A percentile compares a stretch with the other conserved stretches of the same genome.
These are phyloP conservation scores for Murraya koenigii DNA, from an alignment of 345 rosid species.

Conservation along the genomic window DNA sequence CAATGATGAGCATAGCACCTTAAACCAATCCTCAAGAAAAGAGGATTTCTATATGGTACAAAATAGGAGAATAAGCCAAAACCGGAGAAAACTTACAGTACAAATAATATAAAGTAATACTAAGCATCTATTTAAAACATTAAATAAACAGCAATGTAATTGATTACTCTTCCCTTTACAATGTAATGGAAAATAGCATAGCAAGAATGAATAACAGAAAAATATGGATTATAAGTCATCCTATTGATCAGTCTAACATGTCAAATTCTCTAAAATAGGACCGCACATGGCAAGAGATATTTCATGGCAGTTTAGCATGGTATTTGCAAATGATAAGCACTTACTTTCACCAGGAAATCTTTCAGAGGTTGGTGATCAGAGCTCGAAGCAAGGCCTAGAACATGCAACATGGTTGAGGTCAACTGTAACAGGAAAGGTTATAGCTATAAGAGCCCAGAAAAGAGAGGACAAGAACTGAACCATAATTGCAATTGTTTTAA, in stretches of 20 bases:
- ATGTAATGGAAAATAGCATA: background rate
- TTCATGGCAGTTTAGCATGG: slow-evolving; percentile 1
- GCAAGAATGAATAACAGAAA: background rate
- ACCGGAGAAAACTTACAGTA: background rate
- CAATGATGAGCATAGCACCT: slow-evolving; percentile 52
- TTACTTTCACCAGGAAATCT: slow-evolving; percentile 80
- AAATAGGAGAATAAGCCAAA: slow-evolving; percentile 8
- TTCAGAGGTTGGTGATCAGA: slow-evolving; percentile 52
- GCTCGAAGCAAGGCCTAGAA: slow-evolving; percentile 61
- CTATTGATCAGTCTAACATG: background rate
- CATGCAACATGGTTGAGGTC: slow-evolving; percentile 80
- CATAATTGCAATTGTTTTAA: background rate
- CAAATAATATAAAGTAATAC: background rate
- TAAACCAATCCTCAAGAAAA: slow-evolving; percentile 89
- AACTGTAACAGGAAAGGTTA: slow-evolving; percentile 43
- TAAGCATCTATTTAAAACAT: background rate
- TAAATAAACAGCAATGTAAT: background rate
- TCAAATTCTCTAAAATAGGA: background rate
- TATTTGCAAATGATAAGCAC: slow-evolving; percentile 19
- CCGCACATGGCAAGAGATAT: background rate
- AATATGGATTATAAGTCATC: background rate
- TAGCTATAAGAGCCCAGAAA: background rate
- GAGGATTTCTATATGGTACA: slow-evolving; percentile 54
- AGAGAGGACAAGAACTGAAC: background rate
- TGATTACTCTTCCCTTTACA: background rate